Percentiles rank a stretch among this genome's conserved stretches.
Evolutionary conservation across 768 basidiomycete genomes (phyloP).

Genomic region (Chalciporus piperatus): DNA sequence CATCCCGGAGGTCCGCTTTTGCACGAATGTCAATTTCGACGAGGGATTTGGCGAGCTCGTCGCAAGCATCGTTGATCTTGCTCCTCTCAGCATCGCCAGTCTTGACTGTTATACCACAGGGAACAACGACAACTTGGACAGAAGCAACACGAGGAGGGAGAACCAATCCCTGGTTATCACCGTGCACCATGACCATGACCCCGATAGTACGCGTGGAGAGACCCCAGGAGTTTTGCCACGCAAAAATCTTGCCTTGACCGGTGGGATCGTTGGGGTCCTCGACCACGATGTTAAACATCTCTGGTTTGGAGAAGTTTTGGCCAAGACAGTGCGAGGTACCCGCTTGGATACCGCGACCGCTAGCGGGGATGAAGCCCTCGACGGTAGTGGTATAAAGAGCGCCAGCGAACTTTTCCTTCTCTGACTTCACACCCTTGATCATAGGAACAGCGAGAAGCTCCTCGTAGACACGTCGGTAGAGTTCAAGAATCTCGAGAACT

Average conservation of each 20-base stretch:
- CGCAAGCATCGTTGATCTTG: conserved; percentile 73
- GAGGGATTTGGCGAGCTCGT: conserved; percentile 70
- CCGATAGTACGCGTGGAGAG: conserved; percentile 94
- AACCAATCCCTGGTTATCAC: conserved; percentile 95
- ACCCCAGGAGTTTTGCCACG: conserved; percentile 99
- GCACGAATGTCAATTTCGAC: conserved; percentile 74
- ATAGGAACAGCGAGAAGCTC: conserved; percentile 97
- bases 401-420: conserved; percentile 99
- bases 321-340: conserved; percentile 98
- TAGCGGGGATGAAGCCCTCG: conserved; percentile 96
- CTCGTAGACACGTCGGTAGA: conserved; percentile 94
- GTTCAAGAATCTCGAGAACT: conserved; percentile 90
- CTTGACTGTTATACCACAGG: conserved; percentile 92
- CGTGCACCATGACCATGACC: conserved; percentile 99
- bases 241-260: conserved; percentile 68
- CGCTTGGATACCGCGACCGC: conserved; percentile 96
- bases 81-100: conserved; percentile 63
- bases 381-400: conserved; percentile 97
- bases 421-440: conserved; percentile 94
- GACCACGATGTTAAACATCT: conserved; percentile 98
- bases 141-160: conserved; percentile 97
- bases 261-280: conserved; percentile 84
- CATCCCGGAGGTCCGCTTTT: conserved; percentile 89
- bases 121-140: conserved; percentile 87
- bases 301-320: conserved; percentile 93